Evolutionary conservation across 2,329 filamentous ascomycete species (phyloP).

Genomic region (Fusarium staphyleae): DNA sequence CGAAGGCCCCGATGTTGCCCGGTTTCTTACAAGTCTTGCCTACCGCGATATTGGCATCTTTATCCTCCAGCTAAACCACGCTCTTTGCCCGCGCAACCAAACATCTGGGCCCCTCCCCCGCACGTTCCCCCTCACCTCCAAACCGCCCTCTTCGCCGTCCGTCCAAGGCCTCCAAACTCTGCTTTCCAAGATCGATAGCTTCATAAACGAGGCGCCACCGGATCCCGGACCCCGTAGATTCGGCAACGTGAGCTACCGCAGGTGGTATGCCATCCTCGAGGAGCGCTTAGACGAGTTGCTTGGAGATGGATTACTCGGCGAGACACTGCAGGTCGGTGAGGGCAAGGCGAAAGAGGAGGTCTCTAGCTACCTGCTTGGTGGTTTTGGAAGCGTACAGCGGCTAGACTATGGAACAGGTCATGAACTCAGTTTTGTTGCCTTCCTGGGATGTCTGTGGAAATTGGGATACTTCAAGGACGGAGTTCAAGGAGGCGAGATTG

Average conservation of each 20-base stretch:
- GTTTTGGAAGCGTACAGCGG: conserved; percentile 86
- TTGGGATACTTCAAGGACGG: conserved; percentile 76
- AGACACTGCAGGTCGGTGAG: conserved; percentile 43
- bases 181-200: conserved; percentile 66
- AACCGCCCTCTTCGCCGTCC: conserved; percentile 54
- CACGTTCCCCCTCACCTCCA: conserved; percentile 54
- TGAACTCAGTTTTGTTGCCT: conserved; percentile 93
- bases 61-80: conserved; percentile 86
- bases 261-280: conserved; percentile 77
- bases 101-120: conserved; percentile 39
- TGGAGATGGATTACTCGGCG: conserved; percentile 40
- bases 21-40: conserved; percentile 80
- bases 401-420: conserved; percentile 97
- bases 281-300: conserved; percentile 56
- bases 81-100: conserved; percentile 76
- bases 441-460: conserved; percentile 90
- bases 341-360: conserved; percentile 71
- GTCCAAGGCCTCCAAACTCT: conserved; percentile 72
- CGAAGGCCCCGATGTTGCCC: conserved; percentile 79
- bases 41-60: conserved; percentile 90
- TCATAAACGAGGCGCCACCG: conserved; percentile 82
- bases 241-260: conserved; percentile 89
- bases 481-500: conserved; percentile 60
- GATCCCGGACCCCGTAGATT: conserved; percentile 87
- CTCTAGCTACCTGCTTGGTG: conserved; percentile 79